Evolutionary conservation across 139 green algal species (phyloP).

Genomic region (Chlamydomonas asymmetrica): DNA sequence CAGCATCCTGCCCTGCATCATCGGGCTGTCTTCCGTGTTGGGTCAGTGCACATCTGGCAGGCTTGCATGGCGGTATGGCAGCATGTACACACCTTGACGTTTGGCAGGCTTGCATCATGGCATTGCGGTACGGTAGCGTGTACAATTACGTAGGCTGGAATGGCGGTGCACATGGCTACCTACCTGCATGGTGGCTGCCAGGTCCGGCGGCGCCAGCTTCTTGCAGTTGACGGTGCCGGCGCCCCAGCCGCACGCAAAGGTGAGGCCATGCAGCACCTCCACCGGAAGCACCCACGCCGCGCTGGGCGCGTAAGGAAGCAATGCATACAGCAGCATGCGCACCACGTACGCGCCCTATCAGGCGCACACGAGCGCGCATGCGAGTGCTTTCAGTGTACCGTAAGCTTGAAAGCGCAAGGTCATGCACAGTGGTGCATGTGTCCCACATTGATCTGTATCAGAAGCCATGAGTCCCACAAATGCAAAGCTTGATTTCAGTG

Average conservation of each 20-base stretch:
- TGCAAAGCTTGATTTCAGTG: too few species aligned
- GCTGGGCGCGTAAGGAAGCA: conserved; percentile 26
- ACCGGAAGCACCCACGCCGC: conserved; percentile 53
- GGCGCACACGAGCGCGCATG: too few species aligned
- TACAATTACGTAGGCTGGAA: not conserved
- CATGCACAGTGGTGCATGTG: conserved; percentile 24
- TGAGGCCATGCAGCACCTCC: conserved; percentile 57
- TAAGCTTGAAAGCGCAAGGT: too few species aligned
- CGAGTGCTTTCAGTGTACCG: too few species aligned
- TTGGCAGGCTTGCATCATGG: too few species aligned
- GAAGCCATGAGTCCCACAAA: too few species aligned
- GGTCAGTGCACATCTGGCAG: too few species aligned
- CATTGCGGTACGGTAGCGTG: not conserved
- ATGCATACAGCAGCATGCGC: conserved; percentile 45
- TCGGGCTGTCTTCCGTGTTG: too few species aligned
- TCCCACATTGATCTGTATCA: conserved; percentile 1
- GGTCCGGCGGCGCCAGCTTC: conserved; percentile 27
- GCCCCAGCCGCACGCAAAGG: conserved; percentile 54
- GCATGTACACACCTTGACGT: too few species aligned
- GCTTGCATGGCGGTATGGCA: too few species aligned
- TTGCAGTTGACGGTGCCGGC: conserved; percentile 50
- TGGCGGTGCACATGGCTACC: not conserved
- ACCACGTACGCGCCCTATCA: conserved; percentile 33
- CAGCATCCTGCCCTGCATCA: too few species aligned
- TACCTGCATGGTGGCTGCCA: conserved; percentile 50